Percentiles rank a stretch among this genome's conserved stretches.
Evolutionary conservation across 177 flowering plant species (phyloP).

Genomic region (Vitis hybrid): DNA sequence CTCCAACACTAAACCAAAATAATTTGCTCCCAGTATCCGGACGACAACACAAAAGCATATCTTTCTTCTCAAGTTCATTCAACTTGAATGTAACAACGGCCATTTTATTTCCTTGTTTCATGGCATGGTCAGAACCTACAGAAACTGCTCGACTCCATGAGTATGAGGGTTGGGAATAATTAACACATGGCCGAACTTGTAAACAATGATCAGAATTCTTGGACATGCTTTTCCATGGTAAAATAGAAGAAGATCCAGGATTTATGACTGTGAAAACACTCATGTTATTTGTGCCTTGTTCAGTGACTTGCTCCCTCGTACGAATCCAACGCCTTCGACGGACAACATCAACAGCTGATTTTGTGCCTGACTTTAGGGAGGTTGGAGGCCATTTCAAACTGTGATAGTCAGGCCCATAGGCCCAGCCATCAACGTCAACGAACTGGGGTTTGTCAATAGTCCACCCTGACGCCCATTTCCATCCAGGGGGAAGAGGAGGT

Average conservation of each 20-base stretch:
- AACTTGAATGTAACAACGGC: conserved; percentile 48
- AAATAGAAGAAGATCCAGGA: conserved; percentile 71
- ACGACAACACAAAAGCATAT: conserved; percentile 63
- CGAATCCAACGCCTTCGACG: conserved; percentile 81
- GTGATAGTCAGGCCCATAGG: conserved; percentile 66
- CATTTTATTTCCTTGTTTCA: conserved; percentile 40
- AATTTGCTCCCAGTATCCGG: conserved; percentile 42
- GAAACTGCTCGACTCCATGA: conserved; percentile 69
- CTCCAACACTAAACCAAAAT: conserved; percentile 81
- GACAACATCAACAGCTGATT: conserved; percentile 50
- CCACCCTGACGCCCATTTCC: conserved; percentile 78
- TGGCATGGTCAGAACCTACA: conserved; percentile 42
- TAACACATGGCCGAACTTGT: conserved; percentile 72
- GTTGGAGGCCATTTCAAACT: conserved; percentile 66
- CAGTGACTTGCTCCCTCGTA: conserved; percentile 40
- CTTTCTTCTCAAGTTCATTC: conserved; percentile 89
- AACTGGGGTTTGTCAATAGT: conserved; percentile 52
- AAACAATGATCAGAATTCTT: conserved; percentile 62
- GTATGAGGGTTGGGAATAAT: conserved; percentile 44
- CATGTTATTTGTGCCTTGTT: conserved; percentile 12
- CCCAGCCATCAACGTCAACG: conserved; percentile 82
- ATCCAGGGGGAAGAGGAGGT: conserved; percentile 67
- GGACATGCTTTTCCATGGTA: conserved; percentile 82
- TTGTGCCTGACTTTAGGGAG: conserved; percentile 46
- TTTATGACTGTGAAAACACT: conserved; percentile 34